Evolutionary conservation across 164 flowering plant genomes (phyloP).

Genomic region (Magnolia kwangsiensis): DNA sequence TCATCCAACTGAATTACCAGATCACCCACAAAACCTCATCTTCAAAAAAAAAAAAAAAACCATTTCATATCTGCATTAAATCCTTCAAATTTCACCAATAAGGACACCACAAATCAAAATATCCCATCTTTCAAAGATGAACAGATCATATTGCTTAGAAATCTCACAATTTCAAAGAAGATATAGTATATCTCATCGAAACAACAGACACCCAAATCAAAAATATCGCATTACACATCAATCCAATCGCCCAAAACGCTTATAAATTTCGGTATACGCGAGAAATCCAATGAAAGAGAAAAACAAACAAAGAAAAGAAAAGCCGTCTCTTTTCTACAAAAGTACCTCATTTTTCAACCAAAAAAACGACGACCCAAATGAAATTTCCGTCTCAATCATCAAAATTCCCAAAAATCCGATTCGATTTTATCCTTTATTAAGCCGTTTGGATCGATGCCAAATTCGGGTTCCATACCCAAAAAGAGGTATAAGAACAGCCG

Average conservation of each 20-base stretch:
- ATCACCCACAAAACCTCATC: not conserved
- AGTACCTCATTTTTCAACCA: not conserved
- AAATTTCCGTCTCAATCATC: not conserved
- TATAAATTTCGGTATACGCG: constrained; percentile 9
- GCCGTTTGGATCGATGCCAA: constrained; percentile 1
- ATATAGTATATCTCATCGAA: not conserved
- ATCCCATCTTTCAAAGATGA: not conserved
- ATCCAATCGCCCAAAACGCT: too few relatives aligned
- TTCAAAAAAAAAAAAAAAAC: too few relatives aligned
- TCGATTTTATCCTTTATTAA: not conserved
- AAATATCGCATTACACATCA: not conserved
- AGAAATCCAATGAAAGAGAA: constrained; percentile 15
- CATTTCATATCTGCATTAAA: too few relatives aligned
- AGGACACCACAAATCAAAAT: not conserved
- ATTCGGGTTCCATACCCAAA: not conserved
- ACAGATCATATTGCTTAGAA: constrained; percentile 4
- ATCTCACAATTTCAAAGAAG: constrained; percentile 5
- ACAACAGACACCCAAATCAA: not conserved
- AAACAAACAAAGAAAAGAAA: constrained; percentile 4
- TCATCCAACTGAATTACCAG: too few relatives aligned
- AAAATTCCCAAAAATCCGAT: not conserved
- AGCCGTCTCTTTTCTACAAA: not conserved
- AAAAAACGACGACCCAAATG: not conserved
- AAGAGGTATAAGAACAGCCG: not conserved
- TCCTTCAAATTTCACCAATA: not conserved